Evolutionary conservation across 371 early-diverging fungal genomes (phyloP), one percentile per base, ranked within the genome.

Genomic region (Umbelopsis sp.): DNA sequence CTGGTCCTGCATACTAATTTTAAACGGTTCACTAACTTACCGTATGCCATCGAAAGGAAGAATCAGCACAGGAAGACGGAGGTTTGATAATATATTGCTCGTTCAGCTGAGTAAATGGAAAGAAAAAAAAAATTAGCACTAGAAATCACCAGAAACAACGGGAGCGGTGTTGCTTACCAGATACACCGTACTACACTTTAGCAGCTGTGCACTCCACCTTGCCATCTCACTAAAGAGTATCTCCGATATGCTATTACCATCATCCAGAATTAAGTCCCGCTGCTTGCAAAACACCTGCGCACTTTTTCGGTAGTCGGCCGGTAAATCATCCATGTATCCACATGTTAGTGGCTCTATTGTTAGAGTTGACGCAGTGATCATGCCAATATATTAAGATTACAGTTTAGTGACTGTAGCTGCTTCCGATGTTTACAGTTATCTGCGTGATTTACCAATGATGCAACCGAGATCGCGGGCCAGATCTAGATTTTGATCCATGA

Each of bases 31-130:
- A 22, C 41, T 38, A 20, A 52, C 57, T 63, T 65, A 81, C 88
- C 51, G 74, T 78, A 57, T 88, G 89, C 87, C 87, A 88, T 24
- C 63, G 80, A 76, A 88, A 88, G 63, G 71, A 68, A 1, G 89
- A 80, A 11, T 57, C 52, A 3, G 48, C 25, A 1, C 65, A 64
- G 9, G 74, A 68, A 14, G 50, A 63, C 4, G 89, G 89, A 18
- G 87, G 89, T 71, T 88, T 88, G 35, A 87, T 76, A 37, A 88
- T 87, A 72, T 80, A 88, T 63, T 88, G 89, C 65, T 88, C 89
- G 70, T 88, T 88, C 57, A 87, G 67, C 77, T 83, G 65, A 2
- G 25, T 29, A 29, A 29, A 29, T 2, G 7, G 41, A 5, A 41
- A 41, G 22, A 22, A 41, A 41, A 41, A 41, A 41, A 41, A 41